Base-by-base conservation (phyloP, 1,284 basidiomycete genomes). In the Neotropicomus parvogracilis region DNA sequence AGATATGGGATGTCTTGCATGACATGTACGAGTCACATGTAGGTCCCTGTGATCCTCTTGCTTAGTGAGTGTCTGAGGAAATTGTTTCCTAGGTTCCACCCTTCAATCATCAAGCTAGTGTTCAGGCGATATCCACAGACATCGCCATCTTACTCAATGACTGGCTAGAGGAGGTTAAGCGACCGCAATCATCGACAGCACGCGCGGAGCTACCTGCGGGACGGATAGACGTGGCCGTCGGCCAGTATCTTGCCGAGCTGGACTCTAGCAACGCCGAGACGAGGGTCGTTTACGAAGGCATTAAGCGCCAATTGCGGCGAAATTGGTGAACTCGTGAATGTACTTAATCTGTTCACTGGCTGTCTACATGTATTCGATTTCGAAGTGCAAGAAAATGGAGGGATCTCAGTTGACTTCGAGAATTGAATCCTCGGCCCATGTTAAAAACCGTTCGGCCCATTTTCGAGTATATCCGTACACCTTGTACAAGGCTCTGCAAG, bases 21-120 rank as follows among this genome's bases (percentile, higher is more conserved):
- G 85, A 86, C 61, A 87, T 95, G 75, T 90, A 94, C 54, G 86
- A 91, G 59, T 88, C 88, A 31, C 88, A 91, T 71, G 90, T 90
- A 63, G 53, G 77, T 63, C 10, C 60, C 13, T 14, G 12, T 11
- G 31, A 28, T 10, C 28, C 31, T 31, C 9, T n/a, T 6, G 33
- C 27, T 16, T 40, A 13, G 11, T 17, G 27, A n/a, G 36, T 44
- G 46, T 19, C 47, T 52, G 34, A 53, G 20, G 24, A 31, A 39
- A 26, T 11, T 34, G 24, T 16, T 24, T 40, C 39, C 32, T 44
- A 92, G 88, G 75, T 91, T 19, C 88, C 89, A 16, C 89, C 89
- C 11, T 92, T 90, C 72, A 88, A 90, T 59, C 79, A 80, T 38
- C 84, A 88, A 59, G 73, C 75, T 29, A 88, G 88, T 49, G 81